Base-by-base conservation (phyloP, 768 basidiomycete genomes). In the Russula abietina region DNA sequence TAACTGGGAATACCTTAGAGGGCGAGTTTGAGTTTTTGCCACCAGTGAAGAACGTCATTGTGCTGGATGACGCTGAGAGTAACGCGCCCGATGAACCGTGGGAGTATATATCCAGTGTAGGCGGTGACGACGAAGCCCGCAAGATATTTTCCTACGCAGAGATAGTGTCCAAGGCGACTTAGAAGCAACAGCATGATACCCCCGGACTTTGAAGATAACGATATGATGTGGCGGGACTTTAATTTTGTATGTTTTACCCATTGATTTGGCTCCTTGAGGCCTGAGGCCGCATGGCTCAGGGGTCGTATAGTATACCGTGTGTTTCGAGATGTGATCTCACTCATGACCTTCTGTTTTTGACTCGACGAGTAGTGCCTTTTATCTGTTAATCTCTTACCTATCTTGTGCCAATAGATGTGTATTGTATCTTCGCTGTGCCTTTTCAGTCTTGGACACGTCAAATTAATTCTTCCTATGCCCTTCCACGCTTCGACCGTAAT, bases 21-120 rank as follows among this genome's bases (percentile, higher is more conserved):
- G 76, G 76, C 41, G 84, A 84, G 59, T 86, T 83, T 65, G 84
- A 85, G 73, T 69, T 85, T 28, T 72, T 86, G 12, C 83, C 83
- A 4, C 75, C 74, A 38, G 70, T 82, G 48, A 81, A 78, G 33
- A 76, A 80, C 38, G 84, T 86, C 51, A 83, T 86, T 62, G 82
- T 77, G 32, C 73, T 86, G 45, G 84, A 85, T 67, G 85, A 86
- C 64, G 66, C 61, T 51, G 68, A 71, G 8, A 73, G 72, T 33
- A 80, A 81, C 61, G 70, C 78, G 59, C 57, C 60, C 22, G 82
- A 83, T 61, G 84, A 86, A 66, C 78, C 81, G 39, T 86, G 84
- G 84, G 83, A 85, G 68, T 79, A 81, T 68, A 71, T 85, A 49
- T 75, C 74, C 55, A 71, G 70, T 41, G 74, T 72, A 41, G 80